phyloP scores from a whole-genome alignment of 2,329 filamentous ascomycete genomes.

The Claviceps monticola region DNA sequence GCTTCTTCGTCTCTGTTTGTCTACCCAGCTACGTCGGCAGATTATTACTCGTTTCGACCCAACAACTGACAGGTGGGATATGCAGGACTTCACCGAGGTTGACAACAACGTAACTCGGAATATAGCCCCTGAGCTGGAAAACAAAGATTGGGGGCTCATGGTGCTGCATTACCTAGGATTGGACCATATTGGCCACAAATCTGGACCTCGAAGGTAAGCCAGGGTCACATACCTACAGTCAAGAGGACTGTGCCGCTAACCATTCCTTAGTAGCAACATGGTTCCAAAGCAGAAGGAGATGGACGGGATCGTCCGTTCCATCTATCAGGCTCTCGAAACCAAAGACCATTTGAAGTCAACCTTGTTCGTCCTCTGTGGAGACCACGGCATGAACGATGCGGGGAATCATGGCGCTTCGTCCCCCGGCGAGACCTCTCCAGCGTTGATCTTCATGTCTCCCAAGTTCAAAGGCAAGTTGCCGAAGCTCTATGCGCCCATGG shows the following conservation, averaged over 20 bases:
- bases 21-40: neutral
- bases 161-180: constrained; percentile 90
- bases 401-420: constrained; percentile 94
- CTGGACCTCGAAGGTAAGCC: constrained; percentile 63
- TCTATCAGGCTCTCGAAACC: constrained; percentile 63
- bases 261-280: constrained; percentile 61
- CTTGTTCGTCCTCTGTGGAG: constrained; percentile 74
- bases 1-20: constrained; percentile 93
- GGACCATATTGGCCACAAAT: constrained; percentile 95
- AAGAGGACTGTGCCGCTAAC: neutral
- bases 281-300: constrained; percentile 85
- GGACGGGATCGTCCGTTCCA: constrained; percentile 64
- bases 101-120: constrained; percentile 95
- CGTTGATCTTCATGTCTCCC: constrained; percentile 80
- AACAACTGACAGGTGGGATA: neutral
- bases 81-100: constrained; percentile 89
- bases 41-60: neutral
- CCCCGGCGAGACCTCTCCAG: constrained; percentile 84
- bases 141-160: constrained; percentile 81
- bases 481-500: constrained; percentile 35
- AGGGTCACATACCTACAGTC: neutral
- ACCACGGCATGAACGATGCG: constrained; percentile 99
- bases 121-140: constrained; percentile 59
- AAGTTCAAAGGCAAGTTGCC: constrained; percentile 50
- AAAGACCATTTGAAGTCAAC: constrained; percentile 61